These are phyloP conservation scores for Russula vinacea DNA, from an alignment of 768 basidiomycete species.

Conservation along the genomic window DNA sequence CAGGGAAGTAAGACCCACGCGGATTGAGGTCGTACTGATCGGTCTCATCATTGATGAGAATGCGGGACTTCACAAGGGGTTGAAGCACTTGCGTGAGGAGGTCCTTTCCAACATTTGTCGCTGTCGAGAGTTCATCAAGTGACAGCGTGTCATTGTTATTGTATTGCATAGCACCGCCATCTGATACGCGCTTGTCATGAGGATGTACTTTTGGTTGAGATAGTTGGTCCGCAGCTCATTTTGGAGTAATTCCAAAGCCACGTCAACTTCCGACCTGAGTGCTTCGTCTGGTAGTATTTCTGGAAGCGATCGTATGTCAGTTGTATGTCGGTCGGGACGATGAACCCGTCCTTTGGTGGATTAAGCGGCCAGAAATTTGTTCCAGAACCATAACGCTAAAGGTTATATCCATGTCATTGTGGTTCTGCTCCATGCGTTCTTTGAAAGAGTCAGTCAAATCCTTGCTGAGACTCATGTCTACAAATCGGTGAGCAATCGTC, in stretches of 20 bases:
- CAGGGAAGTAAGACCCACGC: slow-evolving; percentile 41
- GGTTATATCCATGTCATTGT: slow-evolving; percentile 83
- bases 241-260: slow-evolving; percentile 99
- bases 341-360: slow-evolving; percentile 79
- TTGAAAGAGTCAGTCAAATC: slow-evolving; percentile 95
- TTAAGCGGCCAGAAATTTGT: slow-evolving; percentile 95
- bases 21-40: slow-evolving; percentile 94
- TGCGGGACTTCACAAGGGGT: slow-evolving; percentile 71
- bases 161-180: slow-evolving; percentile 94
- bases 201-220: slow-evolving; percentile 89
- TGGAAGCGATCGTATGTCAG: slow-evolving; percentile 89
- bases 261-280: slow-evolving; percentile 90
- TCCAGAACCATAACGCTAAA: slow-evolving; percentile 93
- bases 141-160: slow-evolving; percentile 87
- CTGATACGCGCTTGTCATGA: slow-evolving; percentile 94
- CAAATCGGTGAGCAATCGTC: neutral
- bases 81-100: slow-evolving; percentile 67
- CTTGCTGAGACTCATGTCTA: slow-evolving; percentile 93
- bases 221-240: slow-evolving; percentile 95
- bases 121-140: slow-evolving; percentile 73
- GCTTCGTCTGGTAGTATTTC: slow-evolving; percentile 89
- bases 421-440: slow-evolving; percentile 83
- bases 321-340: slow-evolving; percentile 82
- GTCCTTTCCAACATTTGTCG: slow-evolving; percentile 79
- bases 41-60: slow-evolving; percentile 82